phyloP scores from a whole-genome alignment of 495 filamentous ascomycete species.

The Stereocaulon alpinum region DNA sequence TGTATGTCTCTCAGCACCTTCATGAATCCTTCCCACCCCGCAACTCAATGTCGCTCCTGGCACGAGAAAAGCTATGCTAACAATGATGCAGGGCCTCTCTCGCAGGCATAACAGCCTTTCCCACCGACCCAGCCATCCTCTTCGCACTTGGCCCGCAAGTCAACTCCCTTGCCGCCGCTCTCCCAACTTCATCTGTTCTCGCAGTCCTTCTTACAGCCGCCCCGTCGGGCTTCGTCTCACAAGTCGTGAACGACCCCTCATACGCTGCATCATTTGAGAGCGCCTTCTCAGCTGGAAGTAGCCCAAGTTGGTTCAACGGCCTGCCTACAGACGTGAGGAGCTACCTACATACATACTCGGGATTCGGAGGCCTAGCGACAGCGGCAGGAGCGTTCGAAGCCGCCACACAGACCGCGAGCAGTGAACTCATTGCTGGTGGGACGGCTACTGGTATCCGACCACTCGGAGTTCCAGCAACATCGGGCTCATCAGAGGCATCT shows the following conservation, averaged over 20 bases:
- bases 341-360: conserved; percentile 23
- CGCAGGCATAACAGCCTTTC: conserved; percentile 23
- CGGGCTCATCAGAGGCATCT: conserved; percentile 26
- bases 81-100: conserved; percentile 19
- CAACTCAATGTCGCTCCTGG: background rate
- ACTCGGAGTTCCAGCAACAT: conserved; percentile 6
- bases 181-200: conserved; percentile 25
- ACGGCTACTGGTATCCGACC: background rate
- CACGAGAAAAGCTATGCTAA: background rate
- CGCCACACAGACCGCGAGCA: background rate
- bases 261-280: conserved; percentile 21
- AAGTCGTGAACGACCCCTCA: conserved; percentile 22
- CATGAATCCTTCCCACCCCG: conserved; percentile 1
- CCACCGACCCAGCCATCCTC: conserved; percentile 24
- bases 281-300: conserved; percentile 20
- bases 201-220: conserved; percentile 23
- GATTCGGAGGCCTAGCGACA: conserved; percentile 16
- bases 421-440: conserved; percentile 3
- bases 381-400: conserved; percentile 15
- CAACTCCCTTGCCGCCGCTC: conserved; percentile 19
- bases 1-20: conserved; percentile 7
- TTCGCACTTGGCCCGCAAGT: conserved; percentile 20
- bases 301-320: conserved; percentile 25
- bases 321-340: conserved; percentile 22
- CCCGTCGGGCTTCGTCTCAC: conserved; percentile 20